Conservation (phyloP, 106 monocot genomes). For the Apostasia shenzhenica region DNA sequence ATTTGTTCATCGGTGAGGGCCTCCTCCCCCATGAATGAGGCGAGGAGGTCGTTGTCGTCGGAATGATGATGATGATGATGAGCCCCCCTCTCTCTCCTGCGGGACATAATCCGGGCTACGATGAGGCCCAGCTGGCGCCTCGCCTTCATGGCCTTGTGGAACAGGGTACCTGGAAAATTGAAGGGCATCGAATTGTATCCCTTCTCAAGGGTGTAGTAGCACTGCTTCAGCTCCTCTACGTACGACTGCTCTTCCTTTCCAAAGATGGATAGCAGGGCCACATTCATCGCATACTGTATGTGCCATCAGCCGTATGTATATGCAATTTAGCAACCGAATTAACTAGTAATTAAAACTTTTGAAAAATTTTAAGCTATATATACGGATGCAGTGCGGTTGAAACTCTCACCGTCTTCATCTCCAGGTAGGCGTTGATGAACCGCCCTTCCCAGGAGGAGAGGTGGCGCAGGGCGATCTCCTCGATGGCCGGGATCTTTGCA, state of each 20-base stretch:
- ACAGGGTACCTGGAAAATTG: conserved; percentile 88
- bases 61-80: neutral
- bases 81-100: conserved; percentile 31
- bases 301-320: neutral
- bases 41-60: conserved; percentile 45
- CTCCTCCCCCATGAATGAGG: conserved; percentile 70
- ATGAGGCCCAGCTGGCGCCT: conserved; percentile 41
- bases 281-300: conserved; percentile 74
- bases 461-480: conserved; percentile 36
- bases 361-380: neutral
- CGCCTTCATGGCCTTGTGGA: conserved; percentile 82
- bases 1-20: conserved; percentile 79
- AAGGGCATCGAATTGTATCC: conserved; percentile 97
- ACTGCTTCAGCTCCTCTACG: conserved; percentile 66
- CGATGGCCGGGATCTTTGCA: conserved; percentile 30
- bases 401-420: conserved; percentile 75
- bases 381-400: neutral
- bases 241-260: conserved; percentile 45
- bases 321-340: neutral
- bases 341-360: neutral
- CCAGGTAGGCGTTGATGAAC: conserved; percentile 65
- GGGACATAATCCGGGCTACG: conserved; percentile 40
- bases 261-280: conserved; percentile 79
- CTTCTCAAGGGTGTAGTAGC: conserved; percentile 78
- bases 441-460: conserved; percentile 69